Evolutionary conservation across 768 basidiomycete genomes (phyloP), one percentile per base, ranked within the genome.

Genomic region (Candolleomyces efflorescens): DNA sequence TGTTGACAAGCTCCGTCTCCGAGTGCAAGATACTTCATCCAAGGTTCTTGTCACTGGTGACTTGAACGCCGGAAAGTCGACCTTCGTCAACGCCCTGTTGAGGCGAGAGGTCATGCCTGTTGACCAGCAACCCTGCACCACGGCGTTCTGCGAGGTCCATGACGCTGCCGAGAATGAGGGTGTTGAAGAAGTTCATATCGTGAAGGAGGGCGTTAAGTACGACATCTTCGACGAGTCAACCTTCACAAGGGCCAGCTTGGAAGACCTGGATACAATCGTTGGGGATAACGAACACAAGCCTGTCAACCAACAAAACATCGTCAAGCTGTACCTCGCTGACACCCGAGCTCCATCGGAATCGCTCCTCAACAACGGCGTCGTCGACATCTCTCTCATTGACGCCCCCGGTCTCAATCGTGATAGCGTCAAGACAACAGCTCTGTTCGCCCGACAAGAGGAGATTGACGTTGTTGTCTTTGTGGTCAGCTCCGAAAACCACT

Each of bases 381-480:
- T 97, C 66, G 92, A 97, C 69, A 98, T 98, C 65, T 95, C 95
- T 11, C 90, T 98, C 66, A 98, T 98, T 69, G 97, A 99, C 64
- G 96, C 95, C 0, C 97, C 97, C 2, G 97, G 97, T 54, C 85
- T 99, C 53, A 99, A 99, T 73, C 87, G 94, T 48, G 97, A 99
- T 72, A 92, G 87, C 59, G 66, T 94, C 67, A 90, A 96, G 75
- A 99, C 97, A 1, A 99, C 96, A 3, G 92, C 93, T 6, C 78
- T 97, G 52, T 98, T 99, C 64, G 84, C 95, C 36, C 90, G 94
- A 17, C 97, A 98, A 71, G 90, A 95, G 67, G 95, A 98, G 73
- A 98, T 99, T 46, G 97, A 99, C 69, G 96, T 99, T 22, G 85
- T 99, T 57, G 96, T 99, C 56, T 99, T 98, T 70, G 94, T 98